Base-by-base conservation (phyloP, 257 asterid genomes). In the Penstemon barbatus region DNA sequence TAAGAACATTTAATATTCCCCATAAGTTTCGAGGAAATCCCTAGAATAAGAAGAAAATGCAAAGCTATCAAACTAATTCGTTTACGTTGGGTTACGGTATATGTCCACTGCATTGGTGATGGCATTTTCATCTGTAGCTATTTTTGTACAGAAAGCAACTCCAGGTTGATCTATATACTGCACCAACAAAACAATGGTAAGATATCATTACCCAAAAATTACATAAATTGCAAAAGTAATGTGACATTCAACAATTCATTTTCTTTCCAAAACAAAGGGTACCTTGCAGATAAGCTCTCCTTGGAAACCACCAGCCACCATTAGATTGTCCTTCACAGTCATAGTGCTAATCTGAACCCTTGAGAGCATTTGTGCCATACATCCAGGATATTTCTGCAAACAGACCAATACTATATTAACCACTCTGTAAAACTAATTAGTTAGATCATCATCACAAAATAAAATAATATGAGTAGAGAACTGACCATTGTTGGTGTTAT, bases 201-300 rank as follows among this genome's bases (percentile, higher is more conserved):
- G 64, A 40, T 38, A 33, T 54, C 46, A 3, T 8, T 6, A 46
- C 25, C 4, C 25, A 15, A 37, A 13, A 19, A 67, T 15, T 15
- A 39, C 25, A 41, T 39, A 4, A 12, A 46, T 12, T 61, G 7
- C 7, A 19, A 48, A 13, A 37, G 38, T 12, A 12, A 5, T 1
- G 3, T 11, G 45, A 39, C 2, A 42, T n/a, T 44, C 48, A 41
- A 59, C 36, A 44, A 3, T 49, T 13, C 6, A 33, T 71, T 37
- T 4, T 8, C 59, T 10, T 52, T 33, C 4, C 33, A 7, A 33
- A 45, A 12, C 6, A 57, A n/a, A 53, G 9, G 41, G 7, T 79
- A 91, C 97, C 96, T 91, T 91, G 83, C 97, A 91, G 72, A 91
- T 80, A 39, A 91, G 86, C 78, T 91, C 97, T 69, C 97, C 97